Evolutionary conservation across 2,329 filamentous ascomycete genomes (phyloP).

Genomic region (Mycogone perniciosa): DNA sequence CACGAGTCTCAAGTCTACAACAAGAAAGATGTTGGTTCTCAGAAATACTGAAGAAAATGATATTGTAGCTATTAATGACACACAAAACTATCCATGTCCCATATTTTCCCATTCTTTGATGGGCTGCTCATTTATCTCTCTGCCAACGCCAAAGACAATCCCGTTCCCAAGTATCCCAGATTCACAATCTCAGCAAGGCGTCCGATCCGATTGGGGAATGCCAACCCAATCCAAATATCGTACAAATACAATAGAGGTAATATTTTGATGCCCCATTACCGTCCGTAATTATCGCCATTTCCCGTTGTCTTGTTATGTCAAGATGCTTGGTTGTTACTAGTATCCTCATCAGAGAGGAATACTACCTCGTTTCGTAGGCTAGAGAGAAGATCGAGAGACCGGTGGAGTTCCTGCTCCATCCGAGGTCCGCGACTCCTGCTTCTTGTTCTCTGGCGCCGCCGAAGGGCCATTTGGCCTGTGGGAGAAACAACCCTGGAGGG

Average conservation of each 20-base stretch:
- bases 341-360: constrained; percentile 18
- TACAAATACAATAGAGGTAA: neutral
- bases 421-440: constrained; percentile 32
- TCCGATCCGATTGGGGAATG: too few species aligned
- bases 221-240: neutral
- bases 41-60: too few species aligned
- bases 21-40: too few species aligned
- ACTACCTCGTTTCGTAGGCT: constrained; percentile 29
- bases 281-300: too few species aligned
- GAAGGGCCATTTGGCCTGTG: constrained; percentile 24
- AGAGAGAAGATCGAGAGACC: constrained; percentile 25
- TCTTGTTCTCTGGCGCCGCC: constrained; percentile 33
- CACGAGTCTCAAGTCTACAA: too few species aligned
- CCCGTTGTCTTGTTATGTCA: too few species aligned
- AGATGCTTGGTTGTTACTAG: neutral
- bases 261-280: too few species aligned
- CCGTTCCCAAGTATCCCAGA: too few species aligned
- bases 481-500: constrained; percentile 34
- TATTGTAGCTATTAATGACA: too few species aligned
- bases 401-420: constrained; percentile 24
- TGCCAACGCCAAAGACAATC: neutral
- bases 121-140: constrained; percentile 1
- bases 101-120: neutral
- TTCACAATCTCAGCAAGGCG: too few species aligned
- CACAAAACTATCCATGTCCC: neutral